Conservation (phyloP, 768 basidiomycete genomes). For the Lentinula aciculospora region DNA sequence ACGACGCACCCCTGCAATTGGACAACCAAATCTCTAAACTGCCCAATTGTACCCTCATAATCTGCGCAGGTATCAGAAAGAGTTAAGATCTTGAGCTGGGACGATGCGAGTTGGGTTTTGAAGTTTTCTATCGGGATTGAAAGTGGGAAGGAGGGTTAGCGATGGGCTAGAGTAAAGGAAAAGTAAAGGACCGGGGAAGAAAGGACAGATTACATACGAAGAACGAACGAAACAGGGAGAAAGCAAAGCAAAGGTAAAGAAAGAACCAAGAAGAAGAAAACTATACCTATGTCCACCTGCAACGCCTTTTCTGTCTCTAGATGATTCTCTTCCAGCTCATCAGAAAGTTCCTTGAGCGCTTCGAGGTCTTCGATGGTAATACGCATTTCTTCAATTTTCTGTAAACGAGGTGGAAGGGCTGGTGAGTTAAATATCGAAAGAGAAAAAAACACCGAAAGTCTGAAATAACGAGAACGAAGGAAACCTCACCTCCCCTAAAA, state of each 20-base stretch:
- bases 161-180: too few relatives aligned
- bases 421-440: too few relatives aligned
- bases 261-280: too few relatives aligned
- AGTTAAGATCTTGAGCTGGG: conserved; percentile 44
- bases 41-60: conserved; percentile 79
- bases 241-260: background rate
- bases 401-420: too few relatives aligned
- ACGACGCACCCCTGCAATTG: conserved; percentile 74
- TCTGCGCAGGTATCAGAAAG: conserved; percentile 82
- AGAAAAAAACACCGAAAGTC: too few relatives aligned
- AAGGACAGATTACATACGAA: too few relatives aligned
- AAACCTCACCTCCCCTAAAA: conserved; percentile 73
- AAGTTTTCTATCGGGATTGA: too few relatives aligned
- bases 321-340: conserved; percentile 97
- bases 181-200: too few relatives aligned
- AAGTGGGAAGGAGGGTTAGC: too few relatives aligned
- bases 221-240: too few relatives aligned
- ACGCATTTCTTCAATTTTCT: conserved; percentile 99
- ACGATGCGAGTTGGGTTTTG: background rate
- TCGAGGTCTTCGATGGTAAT: conserved; percentile 96
- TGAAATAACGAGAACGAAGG: background rate
- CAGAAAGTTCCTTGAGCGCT: conserved; percentile 90
- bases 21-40: conserved; percentile 90
- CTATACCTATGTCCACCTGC: conserved; percentile 90
- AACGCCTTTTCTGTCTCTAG: conserved; percentile 88